Base-by-base conservation (phyloP, 768 basidiomycete genomes). In the Paxillus rubicundulus region DNA sequence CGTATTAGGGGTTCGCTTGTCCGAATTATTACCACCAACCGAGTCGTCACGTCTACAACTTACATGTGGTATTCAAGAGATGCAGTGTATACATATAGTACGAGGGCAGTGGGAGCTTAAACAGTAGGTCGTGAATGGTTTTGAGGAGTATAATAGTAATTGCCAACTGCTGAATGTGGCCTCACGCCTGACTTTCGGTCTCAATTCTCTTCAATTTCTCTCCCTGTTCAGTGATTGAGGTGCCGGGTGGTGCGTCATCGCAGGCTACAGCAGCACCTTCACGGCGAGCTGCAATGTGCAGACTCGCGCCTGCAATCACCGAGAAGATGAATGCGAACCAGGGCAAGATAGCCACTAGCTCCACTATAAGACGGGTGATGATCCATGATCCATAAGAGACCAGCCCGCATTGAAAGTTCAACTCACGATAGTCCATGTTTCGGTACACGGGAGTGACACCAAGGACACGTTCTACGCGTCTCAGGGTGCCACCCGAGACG, bases 281-380 rank as follows among this genome's bases (percentile, higher is more conserved):
- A 50, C 51, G 56, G n/a, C 53, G 1, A 17, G 69, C 61, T 14
- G 75, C 69, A 2, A 67, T 14, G 49, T 72, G 70, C 7, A 72
- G 57, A 45, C 76, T 63, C 28, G 65, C 59, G 18, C 74, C 70
- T 9, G 78, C 62, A 46, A 69, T 65, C 43, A 67, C 32, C 16
- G 72, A 67, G 53, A 76, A 77, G 6, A 80, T 57, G 54, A 77
- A 54, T 0, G 79, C 60, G 55, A 81, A 68, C 82, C 82, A 85
- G 1, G 80, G 78, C 28, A 82, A 59, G 52, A 82, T 73, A 1
- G 80, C 78, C 17, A 78, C 61, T 21, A 77, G 67, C 42, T 68
- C 69, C 57, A 82, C 83, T 85, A 18, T 27, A 7, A 14, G 7
- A 36, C 14, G 34, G 56, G 24, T 24, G 4, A 24, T 24, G 21